Evolutionary conservation across 352 stramenopile species (phyloP), one percentile per base, ranked within the genome.

Genomic region (Globisporangium echinulatum): DNA sequence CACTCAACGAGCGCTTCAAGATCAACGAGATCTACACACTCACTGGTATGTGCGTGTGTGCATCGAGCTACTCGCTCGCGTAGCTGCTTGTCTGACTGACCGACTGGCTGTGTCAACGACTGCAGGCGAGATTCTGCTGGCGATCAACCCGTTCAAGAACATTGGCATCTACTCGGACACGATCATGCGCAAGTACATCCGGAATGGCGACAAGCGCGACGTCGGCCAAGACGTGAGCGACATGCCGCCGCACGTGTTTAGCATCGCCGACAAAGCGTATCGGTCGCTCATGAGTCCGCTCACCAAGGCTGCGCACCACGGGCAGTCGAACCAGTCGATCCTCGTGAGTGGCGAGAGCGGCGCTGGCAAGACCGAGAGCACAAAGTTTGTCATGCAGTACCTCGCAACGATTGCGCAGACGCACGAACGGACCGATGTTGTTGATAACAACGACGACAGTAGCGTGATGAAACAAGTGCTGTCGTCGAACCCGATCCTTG

Each of bases 401-500:
- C 70, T 98, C 36, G 92, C 95, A 7, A 97, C 86, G 39, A 87
- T 98, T 53, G 88, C 85, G 48, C 78, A 90, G 66, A 52, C 60
- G 36, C 76, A 78, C 37, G 67, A 69, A 40, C 51, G 15, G 4
- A 8, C 7, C 4, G 37, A 13, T 5, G 15, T 11, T 5, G 14
- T 1, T 5, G 14, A 14, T n/a, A 54, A 61, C 13, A 8, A 65
- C 11, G 38, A 69, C 58, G 85, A 94, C 64, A 79, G 73, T 19
- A 78, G 74, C 55, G 86, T 96, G 40, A 96, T 95, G 80, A 80
- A 88, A 61, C 82, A 97, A 56, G 93, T 99, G 49, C 77, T 99
- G 42, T 97, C 92, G 51, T 98, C 94, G 6, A 99, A 99, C 74
- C 97, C 97, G 48, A 96, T 99, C 56, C 79, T 99, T n/a, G 97